Base-by-base conservation (phyloP, 2,329 filamentous ascomycete genomes). In the Xylariaceae sp. region DNA sequence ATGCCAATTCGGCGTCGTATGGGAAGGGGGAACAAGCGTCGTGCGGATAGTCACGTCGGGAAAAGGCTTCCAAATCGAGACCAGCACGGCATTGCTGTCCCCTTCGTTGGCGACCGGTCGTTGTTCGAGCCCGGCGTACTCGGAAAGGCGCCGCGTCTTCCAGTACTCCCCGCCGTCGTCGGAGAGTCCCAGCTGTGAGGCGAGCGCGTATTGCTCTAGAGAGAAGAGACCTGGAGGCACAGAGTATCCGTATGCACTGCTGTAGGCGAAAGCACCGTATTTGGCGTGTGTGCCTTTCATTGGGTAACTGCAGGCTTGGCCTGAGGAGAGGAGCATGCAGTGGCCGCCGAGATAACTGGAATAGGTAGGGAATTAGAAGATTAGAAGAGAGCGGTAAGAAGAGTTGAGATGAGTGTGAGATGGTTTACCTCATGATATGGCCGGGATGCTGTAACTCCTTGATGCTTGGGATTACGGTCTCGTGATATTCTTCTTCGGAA, bases 241-340 rank as follows among this genome's bases (percentile, higher is more conserved):
- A 0, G 85, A 88, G 72, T 91, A 91, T 26, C 79, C 87, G 68
- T 88, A 91, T 0, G 85, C 81, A 50, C 85, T 85, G 65, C 83
- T 87, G 71, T 91, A 91, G 4, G 87, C 87, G 66, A 91, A 91
- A 56, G 83, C 80, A 46, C 88, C 88, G 69, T 91, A 91, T 66
- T 91, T 91, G 58, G 88, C 86, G 68, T 91, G 87, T 0, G 87
- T 89, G 51, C 86, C 87, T 70, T 88, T 88, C 76, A 91, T 85
- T 0, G 88, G 85, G 67, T 91, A 91, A 68, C 87, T 85, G 70
- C 88, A 91, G n/a, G 85, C 85, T 68, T 92, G 88, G 1, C 88
- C 88, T 0, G 85, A 88, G 3, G 83, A 86, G 6, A 91, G 77
- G 29, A 91, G 76, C 76, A 91, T 88, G 45, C 84, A 85, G 68